These are phyloP conservation scores for Fraxinus velutina DNA, from an alignment of 305 asterid species.

Conservation along the genomic window DNA sequence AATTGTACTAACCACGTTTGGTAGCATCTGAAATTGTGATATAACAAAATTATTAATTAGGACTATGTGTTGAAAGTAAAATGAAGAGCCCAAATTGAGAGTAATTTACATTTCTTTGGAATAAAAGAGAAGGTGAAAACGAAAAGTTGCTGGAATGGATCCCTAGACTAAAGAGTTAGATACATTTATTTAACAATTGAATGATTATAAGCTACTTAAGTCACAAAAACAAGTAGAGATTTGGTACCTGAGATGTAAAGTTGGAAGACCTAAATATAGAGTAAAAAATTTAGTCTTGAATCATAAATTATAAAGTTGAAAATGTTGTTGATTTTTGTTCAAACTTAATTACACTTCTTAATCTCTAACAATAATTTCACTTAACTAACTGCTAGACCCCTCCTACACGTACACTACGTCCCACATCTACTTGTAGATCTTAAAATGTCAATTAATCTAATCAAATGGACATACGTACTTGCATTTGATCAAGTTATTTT, in stretches of 20 bases:
- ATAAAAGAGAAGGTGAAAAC: neutral
- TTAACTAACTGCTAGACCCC: conserved; percentile 5
- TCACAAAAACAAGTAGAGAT: neutral
- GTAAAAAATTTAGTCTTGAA: neutral
- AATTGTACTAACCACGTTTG: neutral
- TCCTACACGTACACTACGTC: conserved; percentile 16
- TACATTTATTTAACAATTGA: neutral
- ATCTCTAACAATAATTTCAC: conserved; percentile 24
- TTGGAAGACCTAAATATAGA: neutral
- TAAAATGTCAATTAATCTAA: neutral
- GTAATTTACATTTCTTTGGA: neutral
- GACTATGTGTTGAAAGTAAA: neutral
- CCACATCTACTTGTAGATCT: neutral
- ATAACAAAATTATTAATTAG: neutral
- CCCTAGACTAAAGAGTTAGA: neutral
- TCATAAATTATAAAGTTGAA: conserved; percentile 19
- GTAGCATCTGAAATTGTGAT: neutral
- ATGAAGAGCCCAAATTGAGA: neutral
- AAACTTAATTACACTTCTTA: conserved; percentile 25
- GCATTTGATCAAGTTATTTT: neutral
- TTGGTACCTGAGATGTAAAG: conserved; percentile 4
- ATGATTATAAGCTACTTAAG: neutral
- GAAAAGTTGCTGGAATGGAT: neutral
- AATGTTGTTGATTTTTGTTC: conserved; percentile 11
- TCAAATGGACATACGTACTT: neutral